phyloP scores from a whole-genome alignment of 768 basidiomycete genomes.

The Pluteus cervinus region DNA sequence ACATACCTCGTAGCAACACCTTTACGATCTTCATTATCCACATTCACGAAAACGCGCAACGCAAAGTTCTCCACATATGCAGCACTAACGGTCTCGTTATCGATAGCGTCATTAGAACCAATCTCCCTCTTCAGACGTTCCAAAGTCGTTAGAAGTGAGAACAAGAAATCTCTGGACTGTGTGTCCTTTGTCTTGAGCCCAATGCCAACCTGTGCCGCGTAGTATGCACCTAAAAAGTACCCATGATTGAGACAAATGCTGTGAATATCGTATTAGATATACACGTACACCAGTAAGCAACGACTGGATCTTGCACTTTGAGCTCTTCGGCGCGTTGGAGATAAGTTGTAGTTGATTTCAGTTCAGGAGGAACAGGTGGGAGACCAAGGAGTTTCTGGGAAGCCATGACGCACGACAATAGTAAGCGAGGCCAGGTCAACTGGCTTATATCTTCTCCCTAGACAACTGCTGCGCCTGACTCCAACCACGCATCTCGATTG shows the following conservation, averaged over 20 bases:
- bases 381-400: conserved; percentile 38
- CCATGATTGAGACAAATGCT: conserved; percentile 5
- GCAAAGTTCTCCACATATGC: conserved; percentile 97
- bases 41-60: conserved; percentile 76
- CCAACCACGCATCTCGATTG: no score
- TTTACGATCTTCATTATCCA: conserved; percentile 87
- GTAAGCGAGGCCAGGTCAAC: no score
- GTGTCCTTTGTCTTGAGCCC: conserved; percentile 61
- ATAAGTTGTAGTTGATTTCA: conserved; percentile 70
- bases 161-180: conserved; percentile 61
- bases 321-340: conserved; percentile 91
- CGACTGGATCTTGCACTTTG: conserved; percentile 71
- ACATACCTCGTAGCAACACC: conserved; percentile 70
- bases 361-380: conserved; percentile 51
- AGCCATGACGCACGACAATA: conserved; percentile 19
- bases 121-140: conserved; percentile 79
- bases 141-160: conserved; percentile 67
- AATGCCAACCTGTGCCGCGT: conserved; percentile 87
- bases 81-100: conserved; percentile 74
- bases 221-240: conserved; percentile 73
- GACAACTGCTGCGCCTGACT: no score
- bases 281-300: conserved; percentile 92
- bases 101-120: conserved; percentile 71
- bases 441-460: no score
- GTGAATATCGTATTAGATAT: conserved; percentile 1